Evolutionary conservation across 2,329 filamentous ascomycete species (phyloP).

Genomic region (Parastagonospora nodorum): DNA sequence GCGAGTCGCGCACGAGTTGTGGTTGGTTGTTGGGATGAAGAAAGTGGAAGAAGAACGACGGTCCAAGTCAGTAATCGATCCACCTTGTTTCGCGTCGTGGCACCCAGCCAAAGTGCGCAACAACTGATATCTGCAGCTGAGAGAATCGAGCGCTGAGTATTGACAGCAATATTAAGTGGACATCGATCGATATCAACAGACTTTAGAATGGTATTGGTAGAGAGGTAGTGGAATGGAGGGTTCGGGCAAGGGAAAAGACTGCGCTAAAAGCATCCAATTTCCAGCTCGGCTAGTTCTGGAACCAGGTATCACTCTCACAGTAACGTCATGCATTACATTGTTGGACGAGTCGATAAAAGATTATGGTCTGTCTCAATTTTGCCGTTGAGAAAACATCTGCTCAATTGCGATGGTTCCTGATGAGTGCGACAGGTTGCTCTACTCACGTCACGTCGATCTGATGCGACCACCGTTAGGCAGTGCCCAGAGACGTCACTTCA

Average conservation of each 20-base stretch:
- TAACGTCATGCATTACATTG: background rate
- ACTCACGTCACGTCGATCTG: too few relatives aligned
- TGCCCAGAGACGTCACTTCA: too few relatives aligned
- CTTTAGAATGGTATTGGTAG: slow-evolving; percentile 26
- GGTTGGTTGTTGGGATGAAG: slow-evolving; percentile 21
- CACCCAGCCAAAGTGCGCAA: slow-evolving; percentile 33
- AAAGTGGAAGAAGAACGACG: slow-evolving; percentile 37
- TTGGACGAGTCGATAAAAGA: background rate
- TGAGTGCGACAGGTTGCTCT: too few relatives aligned
- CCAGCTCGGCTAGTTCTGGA: slow-evolving; percentile 42
- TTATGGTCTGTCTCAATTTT: background rate
- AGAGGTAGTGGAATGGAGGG: slow-evolving; percentile 35
- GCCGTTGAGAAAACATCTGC: background rate
- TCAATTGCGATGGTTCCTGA: too few relatives aligned
- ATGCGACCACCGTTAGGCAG: too few relatives aligned
- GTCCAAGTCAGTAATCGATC: slow-evolving; percentile 40
- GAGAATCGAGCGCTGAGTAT: slow-evolving; percentile 19
- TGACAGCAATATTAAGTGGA: slow-evolving; percentile 14
- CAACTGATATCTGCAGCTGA: slow-evolving; percentile 13
- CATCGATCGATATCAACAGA: slow-evolving; percentile 9
- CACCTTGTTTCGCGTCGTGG: slow-evolving; percentile 42
- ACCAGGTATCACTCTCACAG: slow-evolving; percentile 13
- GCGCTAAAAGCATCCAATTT: slow-evolving; percentile 44
- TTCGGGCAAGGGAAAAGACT: slow-evolving; percentile 32
- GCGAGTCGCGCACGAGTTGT: slow-evolving; percentile 26